Percentiles rank a stretch among this genome's conserved stretches.
phyloP scores from a whole-genome alignment of 2,329 filamentous ascomycete genomes.

The Mycosphaerella arachidis region DNA sequence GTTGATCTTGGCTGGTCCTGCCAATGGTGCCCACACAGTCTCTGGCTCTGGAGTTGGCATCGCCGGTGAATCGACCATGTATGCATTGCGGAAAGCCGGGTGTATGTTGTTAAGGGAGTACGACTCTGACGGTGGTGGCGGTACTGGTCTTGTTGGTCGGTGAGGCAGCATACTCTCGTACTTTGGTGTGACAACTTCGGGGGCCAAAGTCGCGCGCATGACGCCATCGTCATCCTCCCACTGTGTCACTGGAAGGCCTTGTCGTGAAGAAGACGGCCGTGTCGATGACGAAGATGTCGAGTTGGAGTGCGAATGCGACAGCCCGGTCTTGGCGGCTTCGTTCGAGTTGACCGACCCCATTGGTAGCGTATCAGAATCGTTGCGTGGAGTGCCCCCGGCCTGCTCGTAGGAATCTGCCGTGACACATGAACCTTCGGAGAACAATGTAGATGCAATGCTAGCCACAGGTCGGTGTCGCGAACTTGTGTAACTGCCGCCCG shows the following conservation, averaged over 20 bases:
- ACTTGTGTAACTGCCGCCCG: not conserved
- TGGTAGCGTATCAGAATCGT: not conserved
- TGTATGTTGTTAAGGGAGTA: slow-evolving; percentile 1
- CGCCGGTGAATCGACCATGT: not conserved
- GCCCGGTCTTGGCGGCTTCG: not conserved
- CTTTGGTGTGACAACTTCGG: not conserved
- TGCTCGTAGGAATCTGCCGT: slow-evolving; percentile 2
- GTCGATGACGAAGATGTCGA: not conserved
- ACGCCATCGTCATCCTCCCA: slow-evolving; percentile 3
- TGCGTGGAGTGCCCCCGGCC: not conserved
- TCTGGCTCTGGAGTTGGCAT: not conserved
- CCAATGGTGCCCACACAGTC: not conserved
- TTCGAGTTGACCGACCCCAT: not conserved
- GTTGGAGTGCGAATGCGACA: not conserved
- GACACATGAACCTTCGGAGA: not conserved
- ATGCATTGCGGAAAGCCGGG: not conserved
- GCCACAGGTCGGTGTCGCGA: not conserved
- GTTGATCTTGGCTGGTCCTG: slow-evolving; percentile 1
- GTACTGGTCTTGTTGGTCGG: not conserved
- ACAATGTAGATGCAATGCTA: slow-evolving; percentile 2
- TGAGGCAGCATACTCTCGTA: not conserved
- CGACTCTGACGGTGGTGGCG: not conserved
- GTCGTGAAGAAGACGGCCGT: not conserved
- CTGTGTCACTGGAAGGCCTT: not conserved
- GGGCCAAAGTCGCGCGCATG: not conserved